Base-by-base conservation (phyloP, 805 yeast genomes). In the Vanderwaltozyma yarrowii region DNA sequence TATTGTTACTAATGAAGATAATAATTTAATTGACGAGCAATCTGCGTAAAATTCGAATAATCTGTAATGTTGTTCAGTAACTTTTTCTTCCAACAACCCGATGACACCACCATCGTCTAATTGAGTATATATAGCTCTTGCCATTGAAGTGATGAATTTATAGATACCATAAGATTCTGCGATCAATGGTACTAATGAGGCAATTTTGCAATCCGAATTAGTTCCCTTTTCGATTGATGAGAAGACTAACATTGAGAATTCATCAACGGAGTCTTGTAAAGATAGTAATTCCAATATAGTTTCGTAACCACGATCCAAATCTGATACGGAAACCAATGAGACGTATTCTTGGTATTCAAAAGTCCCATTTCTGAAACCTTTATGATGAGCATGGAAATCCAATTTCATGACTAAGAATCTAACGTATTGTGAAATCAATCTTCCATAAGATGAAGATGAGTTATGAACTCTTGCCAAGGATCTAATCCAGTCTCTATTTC, bases 291-390 rank as follows among this genome's bases (percentile, higher is more conserved):
- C 96, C 45, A 85, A 58, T 43, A 89, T 76, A 1, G 94, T 78
- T 54, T 89, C 95, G 57, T 81, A 88, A 6, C 97, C 97, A 62
- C 87, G 95, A 55, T 89, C 87, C 5, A 96, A 96, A 58, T 89
- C 95, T 51, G 85, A 79, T 28, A 85, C 94, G 3, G 87, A 77
- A 41, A 84, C 74, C 47, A 89, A 69, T 4, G 96, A 84, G 32
- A 88, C 77, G 55, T 89, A 92, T 58, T 89, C 98, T 59, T 87
- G 95, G 56, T 89, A 92, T 57, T 89, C 98, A 60, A 89, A 89
- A 27, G 86, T 86, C 27, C 97, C 98, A 54, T 83, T 89, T 28
- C 51, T 44, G 63, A 89, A 92, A 4, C 87, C 94, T 12, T 84
- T 78, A 52, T 92, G 94, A 42, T 73, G 70, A 42, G 78, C 73